Conservation (phyloP, 2,329 filamentous ascomycete species). For the Aspergillus ruber region DNA sequence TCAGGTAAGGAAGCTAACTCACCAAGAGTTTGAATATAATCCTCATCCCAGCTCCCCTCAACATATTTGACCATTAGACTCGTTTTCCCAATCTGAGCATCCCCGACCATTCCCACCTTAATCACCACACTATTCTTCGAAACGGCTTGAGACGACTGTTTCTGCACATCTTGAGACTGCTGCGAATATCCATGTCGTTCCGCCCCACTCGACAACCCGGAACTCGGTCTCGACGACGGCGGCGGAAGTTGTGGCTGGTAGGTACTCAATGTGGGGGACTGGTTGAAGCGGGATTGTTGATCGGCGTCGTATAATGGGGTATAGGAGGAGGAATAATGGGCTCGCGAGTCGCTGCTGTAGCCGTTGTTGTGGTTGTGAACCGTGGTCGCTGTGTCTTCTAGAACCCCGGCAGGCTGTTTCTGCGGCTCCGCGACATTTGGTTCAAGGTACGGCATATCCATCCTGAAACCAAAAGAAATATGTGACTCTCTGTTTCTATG, state of each 20-base stretch:
- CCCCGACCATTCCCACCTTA: conserved; percentile 99
- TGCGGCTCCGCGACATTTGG: conserved; percentile 10
- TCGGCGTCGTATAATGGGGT: conserved; percentile 36
- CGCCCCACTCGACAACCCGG: conserved; percentile 42
- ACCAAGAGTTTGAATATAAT: conserved; percentile 97
- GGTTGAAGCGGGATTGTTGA: conserved; percentile 31
- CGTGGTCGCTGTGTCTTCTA: conserved; percentile 3
- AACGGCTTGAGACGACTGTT: conserved; percentile 34
- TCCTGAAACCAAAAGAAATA: conserved; percentile 5
- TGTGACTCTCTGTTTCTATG: too few species aligned
- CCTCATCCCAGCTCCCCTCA: conserved; percentile 98
- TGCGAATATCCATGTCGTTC: conserved; percentile 44
- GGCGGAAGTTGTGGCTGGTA: conserved; percentile 33
- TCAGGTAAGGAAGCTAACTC: conserved; percentile 51
- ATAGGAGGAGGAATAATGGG: conserved; percentile 45
- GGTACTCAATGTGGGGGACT: conserved; percentile 30
- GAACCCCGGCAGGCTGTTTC: background rate
- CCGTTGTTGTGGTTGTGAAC: conserved; percentile 29
- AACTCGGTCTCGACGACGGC: conserved; percentile 42
- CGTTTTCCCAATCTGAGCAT: conserved; percentile 98
- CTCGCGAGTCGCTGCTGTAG: conserved; percentile 40
- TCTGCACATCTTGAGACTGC: conserved; percentile 44
- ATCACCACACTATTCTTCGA: conserved; percentile 72
- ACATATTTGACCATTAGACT: conserved; percentile 99
- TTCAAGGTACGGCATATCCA: conserved; percentile 23